These are phyloP conservation scores for Xenoacremonium recifei DNA, from an alignment of 2,329 filamentous ascomycete species.

Conservation along the genomic window DNA sequence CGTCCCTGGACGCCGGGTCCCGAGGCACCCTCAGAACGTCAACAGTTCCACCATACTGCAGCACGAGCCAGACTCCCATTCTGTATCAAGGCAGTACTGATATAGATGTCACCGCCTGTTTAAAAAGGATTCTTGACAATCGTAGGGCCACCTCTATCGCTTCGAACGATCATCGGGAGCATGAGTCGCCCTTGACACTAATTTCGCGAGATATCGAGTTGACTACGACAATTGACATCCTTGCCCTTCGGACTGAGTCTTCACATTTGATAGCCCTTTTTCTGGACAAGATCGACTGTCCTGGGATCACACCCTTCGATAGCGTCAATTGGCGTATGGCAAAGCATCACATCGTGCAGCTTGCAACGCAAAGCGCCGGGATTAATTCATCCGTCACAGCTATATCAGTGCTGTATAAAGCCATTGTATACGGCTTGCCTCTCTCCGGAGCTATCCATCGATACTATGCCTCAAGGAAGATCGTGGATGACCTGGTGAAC, in stretches of 20 bases:
- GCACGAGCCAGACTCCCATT: too few species aligned
- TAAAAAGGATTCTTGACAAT: too few species aligned
- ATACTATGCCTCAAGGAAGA: slow-evolving; percentile 7
- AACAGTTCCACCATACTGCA: too few species aligned
- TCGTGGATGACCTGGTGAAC: background rate
- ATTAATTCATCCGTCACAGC: slow-evolving; percentile 11
- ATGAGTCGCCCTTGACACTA: slow-evolving; percentile 9
- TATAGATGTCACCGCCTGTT: too few species aligned
- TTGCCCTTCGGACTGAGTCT: slow-evolving; percentile 6
- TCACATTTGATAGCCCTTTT: slow-evolving; percentile 13
- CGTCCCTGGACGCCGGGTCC: too few species aligned
- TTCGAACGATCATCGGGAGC: too few species aligned
- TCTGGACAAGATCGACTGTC: slow-evolving; percentile 16
- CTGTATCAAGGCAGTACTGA: too few species aligned
- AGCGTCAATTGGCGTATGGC: slow-evolving; percentile 13
- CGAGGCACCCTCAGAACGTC: too few species aligned
- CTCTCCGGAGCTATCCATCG: slow-evolving; percentile 5
- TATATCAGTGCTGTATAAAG: slow-evolving; percentile 12
- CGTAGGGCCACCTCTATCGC: too few species aligned
- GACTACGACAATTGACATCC: slow-evolving; percentile 18
- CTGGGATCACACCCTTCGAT: slow-evolving; percentile 14
- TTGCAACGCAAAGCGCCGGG: slow-evolving; percentile 2
- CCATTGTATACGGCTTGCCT: slow-evolving; percentile 9
- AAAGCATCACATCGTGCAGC: slow-evolving; percentile 8
- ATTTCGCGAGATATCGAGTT: slow-evolving; percentile 21